Evolutionary conservation across 164 flowering plant genomes (phyloP), one percentile per base, ranked within the genome.

Genomic region (Piper betle): DNA sequence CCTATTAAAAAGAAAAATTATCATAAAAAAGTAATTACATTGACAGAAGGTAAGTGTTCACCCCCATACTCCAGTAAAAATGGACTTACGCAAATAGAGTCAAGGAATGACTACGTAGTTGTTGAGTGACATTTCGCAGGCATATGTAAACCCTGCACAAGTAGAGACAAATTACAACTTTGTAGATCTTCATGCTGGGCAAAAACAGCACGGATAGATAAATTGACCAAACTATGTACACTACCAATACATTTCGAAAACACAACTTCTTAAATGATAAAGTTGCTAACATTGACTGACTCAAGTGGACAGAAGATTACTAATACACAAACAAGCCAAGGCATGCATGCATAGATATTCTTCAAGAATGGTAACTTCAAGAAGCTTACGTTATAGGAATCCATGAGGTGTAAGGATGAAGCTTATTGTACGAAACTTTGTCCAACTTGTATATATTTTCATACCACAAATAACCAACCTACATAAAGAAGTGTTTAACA

Each of bases 401-500:
- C 98, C 98, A 93, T 52, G 98, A 93, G 62, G 98, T 93, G 82
- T 87, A 90, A 42, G 98, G 98, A 72, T 93, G 98, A 62, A 71
- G 69, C 72, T 82, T 93, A 77, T 87, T 93, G 82, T 93, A 93
- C 60, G 94, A 64, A 63, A 84, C 74, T 69, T 85, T 90, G 78
- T 93, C 98, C 81, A 90, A 74, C 86, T 86, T 93, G 87, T 87
- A 93, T 52, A 90, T 82, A 62, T 67, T 84, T 69, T 93, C 96
- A 68, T 83, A 93, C 98, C 98, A 93, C 76, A 83, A 37, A 64
- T 82, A 88, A 64, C 92, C 96, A 75, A 70, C 96, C 96, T 88
- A 70, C 69, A 67, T 37, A 40, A 41, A 60, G 55, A 18, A 48
- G 33, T 11, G 37, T 4, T 42, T 42, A 2, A 42, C 46, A 42